Evolutionary conservation across 345 rosid species (phyloP).

Genomic region (Hibiscus mutabilis): DNA sequence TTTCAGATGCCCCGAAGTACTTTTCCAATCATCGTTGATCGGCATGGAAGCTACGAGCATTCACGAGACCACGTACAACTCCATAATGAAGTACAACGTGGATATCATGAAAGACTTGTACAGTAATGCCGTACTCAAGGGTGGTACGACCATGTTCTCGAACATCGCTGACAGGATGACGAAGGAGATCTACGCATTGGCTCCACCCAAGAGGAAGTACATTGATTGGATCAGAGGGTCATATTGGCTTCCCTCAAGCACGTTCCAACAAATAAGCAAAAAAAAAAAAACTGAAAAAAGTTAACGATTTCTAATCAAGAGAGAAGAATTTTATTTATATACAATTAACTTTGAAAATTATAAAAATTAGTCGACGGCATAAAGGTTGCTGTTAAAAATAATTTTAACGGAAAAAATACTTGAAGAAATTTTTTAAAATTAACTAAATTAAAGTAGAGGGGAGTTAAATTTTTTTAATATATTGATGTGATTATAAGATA

Average conservation of each 20-base stretch:
- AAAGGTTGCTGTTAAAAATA: no score
- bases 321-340: no score
- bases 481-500: no score
- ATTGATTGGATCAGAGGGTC: conserved; percentile 96
- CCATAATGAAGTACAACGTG: conserved; percentile 92
- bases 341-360: no score
- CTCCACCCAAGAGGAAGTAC: conserved; percentile 91
- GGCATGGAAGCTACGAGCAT: conserved; percentile 96
- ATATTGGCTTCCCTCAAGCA: conserved; percentile 87
- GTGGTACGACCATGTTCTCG: conserved; percentile 93
- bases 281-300: no score
- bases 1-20: conserved; percentile 92
- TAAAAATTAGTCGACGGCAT: no score
- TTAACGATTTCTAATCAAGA: no score
- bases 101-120: conserved; percentile 85
- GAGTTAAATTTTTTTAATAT: no score
- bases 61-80: conserved; percentile 85
- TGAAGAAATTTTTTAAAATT: no score
- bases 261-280: conserved; percentile 80
- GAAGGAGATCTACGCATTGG: conserved; percentile 86
- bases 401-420: no score
- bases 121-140: conserved; percentile 88
- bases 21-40: conserved; percentile 90
- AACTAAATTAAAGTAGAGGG: no score
- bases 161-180: conserved; percentile 90